Conservation (phyloP, 345 rosid species). For the Citrus mangshanensis region DNA sequence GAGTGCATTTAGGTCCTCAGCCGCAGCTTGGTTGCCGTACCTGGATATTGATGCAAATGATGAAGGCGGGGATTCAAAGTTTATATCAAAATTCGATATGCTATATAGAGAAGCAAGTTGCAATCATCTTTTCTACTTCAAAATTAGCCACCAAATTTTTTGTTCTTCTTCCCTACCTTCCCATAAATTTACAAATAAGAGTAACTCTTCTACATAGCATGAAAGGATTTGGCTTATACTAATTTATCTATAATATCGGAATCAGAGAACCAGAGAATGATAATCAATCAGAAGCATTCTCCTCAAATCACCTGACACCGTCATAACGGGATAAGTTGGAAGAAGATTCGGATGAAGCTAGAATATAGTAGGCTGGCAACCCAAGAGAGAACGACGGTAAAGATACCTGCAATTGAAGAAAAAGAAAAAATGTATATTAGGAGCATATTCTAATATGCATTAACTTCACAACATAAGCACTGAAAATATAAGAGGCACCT, state of each 20-base stretch:
- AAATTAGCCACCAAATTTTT: not conserved
- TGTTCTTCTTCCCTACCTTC: not conserved
- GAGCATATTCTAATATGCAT: not conserved
- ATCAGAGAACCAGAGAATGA: not conserved
- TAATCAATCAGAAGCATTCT: not conserved
- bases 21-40: conserved; percentile 75
- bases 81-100: not conserved
- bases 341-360: conserved; percentile 90
- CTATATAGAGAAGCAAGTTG: not conserved
- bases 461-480: not conserved
- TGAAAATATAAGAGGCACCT: conserved; percentile 33
- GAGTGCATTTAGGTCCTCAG: conserved; percentile 68
- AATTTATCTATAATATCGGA: not conserved
- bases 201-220: not conserved
- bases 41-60: conserved; percentile 32
- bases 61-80: not conserved
- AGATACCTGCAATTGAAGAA: conserved; percentile 50
- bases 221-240: not conserved
- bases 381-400: conserved; percentile 87
- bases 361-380: conserved; percentile 83
- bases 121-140: not conserved
- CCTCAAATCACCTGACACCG: conserved; percentile 63
- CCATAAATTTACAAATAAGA: not conserved
- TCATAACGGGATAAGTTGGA: conserved; percentile 89
- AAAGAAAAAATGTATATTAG: not conserved